Base-by-base conservation (phyloP, 2,329 filamentous ascomycete genomes). In the Colletotrichum scovillei region DNA sequence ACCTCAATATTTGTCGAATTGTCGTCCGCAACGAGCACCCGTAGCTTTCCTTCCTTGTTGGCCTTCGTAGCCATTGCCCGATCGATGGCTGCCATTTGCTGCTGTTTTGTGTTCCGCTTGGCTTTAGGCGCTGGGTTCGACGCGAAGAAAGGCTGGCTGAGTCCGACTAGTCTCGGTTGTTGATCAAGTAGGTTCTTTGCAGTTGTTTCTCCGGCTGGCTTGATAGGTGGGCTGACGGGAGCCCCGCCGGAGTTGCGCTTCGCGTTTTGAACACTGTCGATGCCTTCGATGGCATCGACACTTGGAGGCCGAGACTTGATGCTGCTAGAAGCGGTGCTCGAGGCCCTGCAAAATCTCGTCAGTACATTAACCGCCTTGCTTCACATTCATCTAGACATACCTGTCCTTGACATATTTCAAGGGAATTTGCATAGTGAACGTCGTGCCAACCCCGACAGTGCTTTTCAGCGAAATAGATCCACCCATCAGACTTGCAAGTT, bases 11-110 rank as follows among this genome's bases (percentile, higher is more conserved):
- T 90, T 76, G 88, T 89, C 32, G 84, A 85, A 79, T 88, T 90
- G 79, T 89, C 86, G 74, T 98, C 95, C 0, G 95, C 95, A 14
- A 98, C 95, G 9, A 98, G 87, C 0, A 98, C 94, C 22, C 93
- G 92, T 55, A 97, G 88, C 76, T 92, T 95, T 35, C 88, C 84
- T 32, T 83, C 85, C 69, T 87, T 81, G 0, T 87, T 88, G 3
- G 87, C 88, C 80, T 93, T 90, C 72, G 82, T 89, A 5, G 89
- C 90, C 75, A 92, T 89, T 9, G 91, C 92, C 49, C 90, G 88
- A 74, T 93, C 88, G 75, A 94, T 90, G 4, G 89, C 90, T 2
- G 89, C 90, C 71, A 92, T 85, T 79, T 92, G 91, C n/a, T 90
- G 90, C 57, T 90, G 90, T 56, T 89, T 88, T 1, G 89, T 86